Evolutionary conservation across 148 eudicot species (phyloP).

Genomic region (Rhododendron kiyosumense): DNA sequence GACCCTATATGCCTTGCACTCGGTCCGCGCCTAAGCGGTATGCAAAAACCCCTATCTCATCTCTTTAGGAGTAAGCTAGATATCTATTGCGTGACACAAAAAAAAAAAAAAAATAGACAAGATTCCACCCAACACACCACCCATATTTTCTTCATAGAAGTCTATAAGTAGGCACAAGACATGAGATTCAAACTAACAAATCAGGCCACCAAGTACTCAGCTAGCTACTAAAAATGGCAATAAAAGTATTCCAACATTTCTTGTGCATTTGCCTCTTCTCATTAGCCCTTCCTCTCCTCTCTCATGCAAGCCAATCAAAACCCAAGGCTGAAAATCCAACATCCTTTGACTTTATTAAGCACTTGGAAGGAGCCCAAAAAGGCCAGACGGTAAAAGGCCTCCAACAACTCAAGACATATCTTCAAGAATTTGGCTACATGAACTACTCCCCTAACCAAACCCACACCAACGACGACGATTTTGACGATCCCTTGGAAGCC

Average conservation of each 20-base stretch:
- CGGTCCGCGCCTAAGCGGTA: too few relatives aligned
- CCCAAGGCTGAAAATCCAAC: background rate
- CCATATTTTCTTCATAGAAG: background rate
- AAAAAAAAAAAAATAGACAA: too few relatives aligned
- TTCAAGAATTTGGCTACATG: conserved; percentile 16
- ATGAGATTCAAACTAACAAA: background rate
- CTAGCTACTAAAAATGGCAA: background rate
- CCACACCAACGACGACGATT: background rate
- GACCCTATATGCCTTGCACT: too few relatives aligned
- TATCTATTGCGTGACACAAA: too few relatives aligned
- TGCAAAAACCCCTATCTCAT: too few relatives aligned
- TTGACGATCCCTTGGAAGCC: too few relatives aligned
- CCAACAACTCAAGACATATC: conserved; percentile 22
- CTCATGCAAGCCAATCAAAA: background rate
- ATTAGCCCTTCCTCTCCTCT: background rate
- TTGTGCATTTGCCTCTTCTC: background rate
- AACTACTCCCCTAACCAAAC: background rate
- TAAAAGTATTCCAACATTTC: background rate
- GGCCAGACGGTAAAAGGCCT: conserved; percentile 14
- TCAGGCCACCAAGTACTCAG: background rate
- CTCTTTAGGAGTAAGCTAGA: too few relatives aligned
- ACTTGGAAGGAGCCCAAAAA: conserved; percentile 17
- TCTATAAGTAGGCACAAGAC: background rate
- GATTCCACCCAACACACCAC: background rate
- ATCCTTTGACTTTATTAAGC: conserved; percentile 17